A percentile compares a stretch with the other conserved stretches of the same genome.
These are phyloP conservation scores for Kwoniella dendrophila DNA, from an alignment of 768 basidiomycete species.

Conservation along the genomic window DNA sequence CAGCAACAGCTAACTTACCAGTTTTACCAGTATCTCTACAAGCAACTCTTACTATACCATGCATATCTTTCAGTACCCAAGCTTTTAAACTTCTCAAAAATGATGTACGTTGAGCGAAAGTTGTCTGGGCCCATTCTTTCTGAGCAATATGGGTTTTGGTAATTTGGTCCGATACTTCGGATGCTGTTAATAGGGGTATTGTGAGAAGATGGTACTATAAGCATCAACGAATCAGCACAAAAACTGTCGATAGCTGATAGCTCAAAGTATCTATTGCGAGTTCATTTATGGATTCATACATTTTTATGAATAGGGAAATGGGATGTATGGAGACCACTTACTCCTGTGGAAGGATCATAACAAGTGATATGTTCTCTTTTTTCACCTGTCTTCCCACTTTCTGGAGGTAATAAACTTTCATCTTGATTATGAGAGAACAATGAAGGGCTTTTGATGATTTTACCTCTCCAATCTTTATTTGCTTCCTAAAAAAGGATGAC, in stretches of 20 bases:
- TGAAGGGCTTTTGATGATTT: conserved; percentile 43
- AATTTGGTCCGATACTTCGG: conserved; percentile 76
- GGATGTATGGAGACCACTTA: conserved; percentile 27
- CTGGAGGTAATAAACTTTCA: conserved; percentile 28
- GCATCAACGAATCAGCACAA: background rate
- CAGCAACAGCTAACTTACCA: conserved; percentile 44
- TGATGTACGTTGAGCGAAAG: conserved; percentile 75
- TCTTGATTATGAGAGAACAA: conserved; percentile 40
- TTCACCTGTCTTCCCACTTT: conserved; percentile 19
- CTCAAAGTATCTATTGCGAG: too few relatives aligned
- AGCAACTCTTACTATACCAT: conserved; percentile 78
- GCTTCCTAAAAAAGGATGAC: conserved; percentile 43
- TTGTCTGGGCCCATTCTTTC: conserved; percentile 70
- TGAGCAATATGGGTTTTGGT: conserved; percentile 68
- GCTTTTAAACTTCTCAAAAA: conserved; percentile 84
- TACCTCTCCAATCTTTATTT: conserved; percentile 30
- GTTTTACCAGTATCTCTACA: conserved; percentile 97
- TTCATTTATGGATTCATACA: too few relatives aligned
- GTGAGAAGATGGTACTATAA: conserved; percentile 72
- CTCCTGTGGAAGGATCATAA: conserved; percentile 84
- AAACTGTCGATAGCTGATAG: too few relatives aligned
- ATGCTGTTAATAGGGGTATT: conserved; percentile 70
- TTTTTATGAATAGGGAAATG: background rate
- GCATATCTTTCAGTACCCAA: conserved; percentile 92
- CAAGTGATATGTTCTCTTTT: conserved; percentile 73